Evolutionary conservation across 129 eudicot species (phyloP), one percentile per base, ranked within the genome.

Genomic region (Helianthus tuberosus): DNA sequence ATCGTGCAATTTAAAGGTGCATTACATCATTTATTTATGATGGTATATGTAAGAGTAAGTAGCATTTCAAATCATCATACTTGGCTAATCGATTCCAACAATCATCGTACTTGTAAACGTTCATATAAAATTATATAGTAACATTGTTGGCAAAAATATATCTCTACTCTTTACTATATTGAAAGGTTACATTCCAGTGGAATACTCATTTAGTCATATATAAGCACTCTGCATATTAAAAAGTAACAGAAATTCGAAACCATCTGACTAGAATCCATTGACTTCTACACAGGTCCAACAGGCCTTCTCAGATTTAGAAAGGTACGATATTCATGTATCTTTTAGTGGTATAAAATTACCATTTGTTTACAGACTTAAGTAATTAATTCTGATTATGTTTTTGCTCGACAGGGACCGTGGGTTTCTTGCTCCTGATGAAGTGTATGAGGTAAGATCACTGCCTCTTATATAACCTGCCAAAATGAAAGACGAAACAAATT

Each of bases 261-360:
- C 61, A 29, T 62, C 70, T 73, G 61, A 62, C 47, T 60, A 20
- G 38, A 43, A 63, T 32, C 46, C 46, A 32, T 61, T 32, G 66
- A 64, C n/a, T n/a, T n/a, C n/a, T n/a, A n/a, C n/a, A n/a, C 84
- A 93, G 98, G 96, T 87, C 80, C 98, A 93, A 82, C 96, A 87
- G 62, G 95, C 88, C 11, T 93, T 93, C 71, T 82, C 96, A 58
- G 91, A 77, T 66, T 76, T 88, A 71, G 98, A 93, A 83, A 93
- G 96, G 98, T 93, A 73, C 49, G 23, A 44, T 69, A 50, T 69
- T 73, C 71, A 64, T 68, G 60, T 44, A 68, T 32, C 35, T 72
- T 73, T 35, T n/a, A n/a, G n/a, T n/a, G n/a, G n/a, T n/a, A n/a
- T n/a, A n/a, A n/a, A n/a, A n/a, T n/a, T n/a, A n/a, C n/a, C n/a